These are phyloP conservation scores for Fomitopsis pinicola DNA, from an alignment of 1,284 basidiomycete genomes.

Conservation along the genomic window DNA sequence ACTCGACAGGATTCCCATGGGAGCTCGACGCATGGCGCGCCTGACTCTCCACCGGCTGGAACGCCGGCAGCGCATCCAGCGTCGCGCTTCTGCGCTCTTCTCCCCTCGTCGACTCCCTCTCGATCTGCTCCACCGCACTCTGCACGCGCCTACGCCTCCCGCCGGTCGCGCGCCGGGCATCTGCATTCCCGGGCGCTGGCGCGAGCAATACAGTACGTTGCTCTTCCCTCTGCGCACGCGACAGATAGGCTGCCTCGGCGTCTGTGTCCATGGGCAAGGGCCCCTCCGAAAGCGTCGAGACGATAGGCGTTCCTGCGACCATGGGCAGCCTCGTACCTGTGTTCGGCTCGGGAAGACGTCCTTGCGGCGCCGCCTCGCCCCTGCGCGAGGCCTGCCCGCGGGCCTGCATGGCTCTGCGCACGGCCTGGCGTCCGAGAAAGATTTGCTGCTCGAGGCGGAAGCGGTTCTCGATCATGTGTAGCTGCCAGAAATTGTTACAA, in stretches of 20 bases:
- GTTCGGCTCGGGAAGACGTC: constrained; percentile 19
- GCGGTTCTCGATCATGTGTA: constrained; percentile 90
- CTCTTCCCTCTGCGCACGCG: constrained; percentile 23
- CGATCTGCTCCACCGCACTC: constrained; percentile 1
- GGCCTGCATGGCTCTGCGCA: constrained; percentile 49
- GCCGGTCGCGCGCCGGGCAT: constrained; percentile 11
- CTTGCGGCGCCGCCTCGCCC: constrained; percentile 18
- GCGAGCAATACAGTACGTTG: constrained; percentile 1
- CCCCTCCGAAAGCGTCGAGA: constrained; percentile 34
- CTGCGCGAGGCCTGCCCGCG: constrained; percentile 21
- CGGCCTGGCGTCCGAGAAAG: constrained; percentile 70
- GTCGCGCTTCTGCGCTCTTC: constrained; percentile 24
- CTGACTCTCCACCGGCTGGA: constrained; percentile 5
- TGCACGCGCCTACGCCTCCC: constrained; percentile 13
- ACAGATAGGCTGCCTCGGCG: constrained; percentile 30
- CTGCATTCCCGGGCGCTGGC: constrained; percentile 3
- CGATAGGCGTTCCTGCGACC: constrained; percentile 3
- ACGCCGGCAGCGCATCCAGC: constrained; percentile 25
- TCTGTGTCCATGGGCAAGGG: constrained; percentile 61
- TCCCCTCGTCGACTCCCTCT: constrained; percentile 7
- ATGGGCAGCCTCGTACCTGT: constrained; percentile 19
- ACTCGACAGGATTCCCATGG: constrained; percentile 18
- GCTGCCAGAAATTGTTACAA: constrained; percentile 34
- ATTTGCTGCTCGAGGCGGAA: constrained; percentile 80
- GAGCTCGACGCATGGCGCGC: constrained; percentile 6